phyloP scores from a whole-genome alignment of 371 early-diverging fungal species.

The Apophysomyces ossiformis region DNA sequence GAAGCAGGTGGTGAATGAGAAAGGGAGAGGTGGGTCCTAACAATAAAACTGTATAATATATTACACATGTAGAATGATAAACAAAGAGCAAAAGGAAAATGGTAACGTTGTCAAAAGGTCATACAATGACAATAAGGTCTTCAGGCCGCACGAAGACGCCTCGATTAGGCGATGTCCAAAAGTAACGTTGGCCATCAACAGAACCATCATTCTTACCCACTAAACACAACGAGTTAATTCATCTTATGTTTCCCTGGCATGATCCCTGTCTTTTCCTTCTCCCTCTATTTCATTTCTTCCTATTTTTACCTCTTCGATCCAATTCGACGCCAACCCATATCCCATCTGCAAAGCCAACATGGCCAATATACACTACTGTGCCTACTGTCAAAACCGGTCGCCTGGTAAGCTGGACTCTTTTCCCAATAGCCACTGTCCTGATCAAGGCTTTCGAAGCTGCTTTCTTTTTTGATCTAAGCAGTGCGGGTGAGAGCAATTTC shows the following conservation, averaged over 20 bases:
- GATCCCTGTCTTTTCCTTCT: too few relatives aligned
- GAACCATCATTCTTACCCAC: constrained; percentile 17
- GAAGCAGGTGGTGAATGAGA: too few relatives aligned
- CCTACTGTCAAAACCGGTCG: constrained; percentile 36
- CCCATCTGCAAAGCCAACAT: constrained; percentile 39
- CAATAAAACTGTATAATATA: too few relatives aligned
- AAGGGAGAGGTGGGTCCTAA: too few relatives aligned
- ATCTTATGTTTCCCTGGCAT: neutral
- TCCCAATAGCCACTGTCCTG: constrained; percentile 16
- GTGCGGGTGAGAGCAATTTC: neutral
- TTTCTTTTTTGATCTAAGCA: neutral
- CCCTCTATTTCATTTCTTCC: neutral
- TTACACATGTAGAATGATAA: neutral
- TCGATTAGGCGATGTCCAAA: constrained; percentile 17
- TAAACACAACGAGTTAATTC: neutral
- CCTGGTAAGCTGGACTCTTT: constrained; percentile 27
- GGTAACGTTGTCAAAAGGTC: neutral
- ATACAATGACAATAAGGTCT: constrained; percentile 14
- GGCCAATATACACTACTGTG: constrained; percentile 31
- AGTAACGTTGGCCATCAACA: constrained; percentile 15
- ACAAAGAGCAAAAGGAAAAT: neutral
- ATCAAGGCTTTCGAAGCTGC: constrained; percentile 10
- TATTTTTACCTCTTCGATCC: constrained; percentile 36
- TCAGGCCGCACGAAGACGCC: constrained; percentile 21
- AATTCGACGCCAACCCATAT: constrained; percentile 45